Evolutionary conservation across 768 basidiomycete genomes (phyloP).

Genomic region (Boletus tylopilopsis): DNA sequence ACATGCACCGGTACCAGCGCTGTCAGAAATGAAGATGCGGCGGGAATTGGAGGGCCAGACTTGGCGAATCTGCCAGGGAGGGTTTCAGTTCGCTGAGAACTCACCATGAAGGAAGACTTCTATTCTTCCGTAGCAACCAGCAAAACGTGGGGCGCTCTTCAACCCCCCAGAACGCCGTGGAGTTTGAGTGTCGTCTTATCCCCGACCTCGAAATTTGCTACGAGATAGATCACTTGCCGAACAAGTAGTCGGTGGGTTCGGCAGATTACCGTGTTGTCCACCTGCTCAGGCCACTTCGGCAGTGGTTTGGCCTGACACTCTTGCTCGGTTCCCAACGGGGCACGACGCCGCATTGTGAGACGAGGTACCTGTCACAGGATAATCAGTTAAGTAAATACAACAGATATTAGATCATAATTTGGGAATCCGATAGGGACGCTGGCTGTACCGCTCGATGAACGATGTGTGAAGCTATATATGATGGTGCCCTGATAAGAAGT

Average conservation of each 20-base stretch:
- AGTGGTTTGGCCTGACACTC: conserved; percentile 12
- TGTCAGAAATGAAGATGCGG: conserved; percentile 8
- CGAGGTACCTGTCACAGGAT: conserved; percentile 20
- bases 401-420: conserved; percentile 21
- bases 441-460: conserved; percentile 24
- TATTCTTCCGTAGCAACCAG: conserved; percentile 31
- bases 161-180: conserved; percentile 22
- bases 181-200: conserved; percentile 21
- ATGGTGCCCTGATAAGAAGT: conserved; percentile 44
- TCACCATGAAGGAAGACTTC: conserved; percentile 28
- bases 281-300: conserved; percentile 19
- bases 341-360: conserved; percentile 9
- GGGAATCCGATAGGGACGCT: conserved; percentile 30
- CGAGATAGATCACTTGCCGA: not conserved
- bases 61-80: conserved; percentile 10
- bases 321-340: conserved; percentile 18
- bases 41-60: conserved; percentile 15
- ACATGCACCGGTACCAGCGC: not conserved
- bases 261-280: not conserved
- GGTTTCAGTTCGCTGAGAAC: conserved; percentile 20
- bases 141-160: conserved; percentile 23
- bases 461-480: conserved; percentile 35
- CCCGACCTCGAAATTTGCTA: conserved; percentile 8
- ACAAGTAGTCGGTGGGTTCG: not conserved
- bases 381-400: conserved; percentile 12